Base-by-base conservation (phyloP, 2,329 filamentous ascomycete species). In the Fusarium staphyleae region DNA sequence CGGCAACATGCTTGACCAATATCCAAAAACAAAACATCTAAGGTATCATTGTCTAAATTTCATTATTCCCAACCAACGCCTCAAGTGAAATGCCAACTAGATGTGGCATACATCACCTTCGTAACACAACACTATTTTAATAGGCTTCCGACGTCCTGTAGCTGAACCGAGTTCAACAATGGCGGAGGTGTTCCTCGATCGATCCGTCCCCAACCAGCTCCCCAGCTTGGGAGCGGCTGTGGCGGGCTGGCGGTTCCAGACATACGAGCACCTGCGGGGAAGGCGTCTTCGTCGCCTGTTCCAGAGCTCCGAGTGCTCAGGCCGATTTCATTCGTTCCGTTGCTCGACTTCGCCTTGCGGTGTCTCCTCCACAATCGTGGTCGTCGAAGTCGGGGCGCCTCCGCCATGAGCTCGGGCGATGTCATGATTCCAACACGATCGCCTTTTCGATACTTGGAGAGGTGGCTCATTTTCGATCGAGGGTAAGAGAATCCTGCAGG, bases 401-500 rank as follows among this genome's bases (percentile, higher is more conserved):
- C 61, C n/a, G 62, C 57, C 60, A 71, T 36, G 58, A 75, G 48
- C 39, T 78, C 74, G 1, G 77, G 77, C 3, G 73, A 76, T 1
- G 74, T 74, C 75, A 78, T 78, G 57, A 78, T 79, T 10, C 75
- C 77, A 15, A 73, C 59, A 10, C 71, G 71, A 7, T 70, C 67
- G 5, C 66, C 63, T 26, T 72, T 70, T 7, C 69, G 67, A 22
- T 60, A 65, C 11, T 66, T 63, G 10, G 58, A 57, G 36, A 70
- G 69, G 0, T 57, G 58, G 7, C 60, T 62, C 24, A 55, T 49
- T 46, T 65, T 65, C 5, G 68, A 67, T 10, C 75, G 74, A 1
- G 77, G 75, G 43, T 81, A 81, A 28, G 72, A 68, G 57, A 83
- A 83, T 0, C 81, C 81, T 2, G 81, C 81, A 0, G 81, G 78